These are phyloP conservation scores for Talaromyces sp. DNA, from an alignment of 2,329 filamentous ascomycete species.

Conservation along the genomic window DNA sequence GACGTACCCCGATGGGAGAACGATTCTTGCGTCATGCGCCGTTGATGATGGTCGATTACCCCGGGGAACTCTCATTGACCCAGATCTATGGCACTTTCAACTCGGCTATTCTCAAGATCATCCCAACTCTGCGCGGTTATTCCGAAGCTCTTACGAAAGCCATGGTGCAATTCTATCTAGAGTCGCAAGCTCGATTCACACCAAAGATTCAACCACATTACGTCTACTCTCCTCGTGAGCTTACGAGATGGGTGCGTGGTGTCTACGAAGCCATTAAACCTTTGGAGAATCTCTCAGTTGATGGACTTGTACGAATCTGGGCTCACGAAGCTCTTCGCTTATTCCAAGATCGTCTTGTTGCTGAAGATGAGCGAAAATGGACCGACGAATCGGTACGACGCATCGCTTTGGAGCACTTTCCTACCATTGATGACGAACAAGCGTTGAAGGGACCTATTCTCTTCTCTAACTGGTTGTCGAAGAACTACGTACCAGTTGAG, in stretches of 20 bases:
- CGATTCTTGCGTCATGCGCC: slow-evolving; percentile 94
- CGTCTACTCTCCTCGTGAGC: slow-evolving; percentile 96
- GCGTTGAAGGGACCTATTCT: slow-evolving; percentile 89
- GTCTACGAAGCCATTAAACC: slow-evolving; percentile 96
- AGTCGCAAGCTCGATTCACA: slow-evolving; percentile 92
- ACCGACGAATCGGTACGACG: slow-evolving; percentile 82
- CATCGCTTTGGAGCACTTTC: slow-evolving; percentile 88
- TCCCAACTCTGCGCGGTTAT: slow-evolving; percentile 91
- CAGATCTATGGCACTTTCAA: slow-evolving; percentile 99
- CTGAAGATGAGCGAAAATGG: slow-evolving; percentile 91
- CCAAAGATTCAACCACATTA: slow-evolving; percentile 97
- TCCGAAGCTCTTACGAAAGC: slow-evolving; percentile 89
- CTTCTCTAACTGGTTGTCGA: slow-evolving; percentile 99
- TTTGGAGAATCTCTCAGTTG: slow-evolving; percentile 78
- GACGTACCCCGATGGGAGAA: slow-evolving; percentile 87
- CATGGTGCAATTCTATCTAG: slow-evolving; percentile 95
- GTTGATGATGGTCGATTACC: slow-evolving; percentile 99
- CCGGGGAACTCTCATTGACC: slow-evolving; percentile 85
- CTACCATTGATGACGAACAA: slow-evolving; percentile 85
- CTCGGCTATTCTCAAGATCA: slow-evolving; percentile 90
- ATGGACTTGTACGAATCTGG: slow-evolving; percentile 95
- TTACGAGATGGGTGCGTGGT: slow-evolving; percentile 96
- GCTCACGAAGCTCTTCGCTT: slow-evolving; percentile 92
- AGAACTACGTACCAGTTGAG: slow-evolving; percentile 96
- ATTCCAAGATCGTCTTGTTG: slow-evolving; percentile 95